A percentile compares a stretch with the other conserved stretches of the same genome.
Evolutionary conservation across 208 protist species (phyloP).

Genomic region (Leishmania amazonensis): DNA sequence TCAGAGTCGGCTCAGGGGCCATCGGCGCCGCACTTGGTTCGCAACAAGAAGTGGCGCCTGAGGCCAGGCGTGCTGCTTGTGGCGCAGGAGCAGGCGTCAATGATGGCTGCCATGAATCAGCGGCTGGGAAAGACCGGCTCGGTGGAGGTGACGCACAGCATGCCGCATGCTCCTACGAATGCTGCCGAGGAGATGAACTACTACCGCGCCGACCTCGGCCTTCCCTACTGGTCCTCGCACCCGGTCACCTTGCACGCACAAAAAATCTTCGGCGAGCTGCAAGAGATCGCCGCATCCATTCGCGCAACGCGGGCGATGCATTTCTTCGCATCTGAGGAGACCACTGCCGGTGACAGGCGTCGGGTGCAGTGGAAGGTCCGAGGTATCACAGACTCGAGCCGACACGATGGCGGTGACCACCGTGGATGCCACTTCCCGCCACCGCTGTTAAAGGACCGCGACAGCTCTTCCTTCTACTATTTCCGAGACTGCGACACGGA

Average conservation of each 20-base stretch:
- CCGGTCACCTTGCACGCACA: constrained; percentile 37
- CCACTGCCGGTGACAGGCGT: background rate
- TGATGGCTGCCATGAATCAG: constrained; percentile 4
- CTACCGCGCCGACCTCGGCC: constrained; percentile 34
- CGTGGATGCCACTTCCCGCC: background rate
- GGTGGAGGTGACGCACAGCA: background rate
- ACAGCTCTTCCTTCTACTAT: background rate
- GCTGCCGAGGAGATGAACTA: constrained; percentile 16
- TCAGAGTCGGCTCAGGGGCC: background rate
- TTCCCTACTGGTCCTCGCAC: constrained; percentile 41
- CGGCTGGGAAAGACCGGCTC: constrained; percentile 6
- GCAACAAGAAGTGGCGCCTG: constrained; percentile 28
- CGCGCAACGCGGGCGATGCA: constrained; percentile 29
- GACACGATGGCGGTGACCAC: background rate
- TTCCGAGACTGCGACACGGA: background rate
- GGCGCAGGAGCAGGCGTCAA: constrained; percentile 2
- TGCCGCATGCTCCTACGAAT: background rate
- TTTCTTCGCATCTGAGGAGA: constrained; percentile 18
- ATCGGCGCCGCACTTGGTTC: background rate
- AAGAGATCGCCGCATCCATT: constrained; percentile 32
- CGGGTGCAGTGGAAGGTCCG: background rate
- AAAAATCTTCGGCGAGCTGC: constrained; percentile 34
- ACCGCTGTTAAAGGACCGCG: background rate
- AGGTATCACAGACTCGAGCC: background rate
- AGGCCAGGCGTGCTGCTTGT: constrained; percentile 13